phyloP scores from a whole-genome alignment of 495 filamentous ascomycete genomes.

The Lepraria neglecta region DNA sequence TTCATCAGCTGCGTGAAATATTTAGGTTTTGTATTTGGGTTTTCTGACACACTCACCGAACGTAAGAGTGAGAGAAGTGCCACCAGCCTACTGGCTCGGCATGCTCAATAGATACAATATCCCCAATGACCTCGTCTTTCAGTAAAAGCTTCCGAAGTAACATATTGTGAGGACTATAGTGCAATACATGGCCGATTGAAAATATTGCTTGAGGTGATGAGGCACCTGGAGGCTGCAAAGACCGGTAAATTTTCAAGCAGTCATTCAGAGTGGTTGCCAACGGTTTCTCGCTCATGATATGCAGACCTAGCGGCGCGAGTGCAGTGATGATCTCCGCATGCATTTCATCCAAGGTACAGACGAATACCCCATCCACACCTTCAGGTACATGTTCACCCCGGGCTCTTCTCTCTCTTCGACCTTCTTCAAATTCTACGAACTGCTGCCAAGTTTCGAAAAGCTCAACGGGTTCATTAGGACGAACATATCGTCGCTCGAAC shows the following conservation, averaged over 20 bases:
- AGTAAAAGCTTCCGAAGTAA: slow-evolving; percentile 71
- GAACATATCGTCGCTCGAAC: slow-evolving; percentile 64
- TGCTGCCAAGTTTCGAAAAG: slow-evolving; percentile 68
- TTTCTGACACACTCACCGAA: slow-evolving; percentile 46
- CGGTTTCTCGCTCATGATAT: slow-evolving; percentile 95
- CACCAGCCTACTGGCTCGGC: slow-evolving; percentile 93
- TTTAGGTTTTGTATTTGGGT: too few relatives aligned
- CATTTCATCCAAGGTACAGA: slow-evolving; percentile 84
- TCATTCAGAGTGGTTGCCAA: slow-evolving; percentile 70
- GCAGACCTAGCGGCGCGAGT: slow-evolving; percentile 60
- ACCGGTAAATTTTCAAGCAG: slow-evolving; percentile 65
- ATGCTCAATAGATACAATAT: slow-evolving; percentile 78
- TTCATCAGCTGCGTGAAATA: neutral
- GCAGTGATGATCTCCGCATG: slow-evolving; percentile 72
- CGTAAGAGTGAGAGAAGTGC: slow-evolving; percentile 93
- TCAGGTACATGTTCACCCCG: slow-evolving; percentile 30
- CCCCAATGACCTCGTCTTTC: slow-evolving; percentile 65
- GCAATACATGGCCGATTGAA: slow-evolving; percentile 72
- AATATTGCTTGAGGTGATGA: slow-evolving; percentile 52
- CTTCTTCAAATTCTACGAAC: slow-evolving; percentile 58
- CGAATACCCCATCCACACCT: slow-evolving; percentile 72
- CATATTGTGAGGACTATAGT: slow-evolving; percentile 88
- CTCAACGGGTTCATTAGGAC: slow-evolving; percentile 43
- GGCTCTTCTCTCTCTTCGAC: slow-evolving; percentile 39
- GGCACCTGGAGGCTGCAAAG: slow-evolving; percentile 37